phyloP scores from a whole-genome alignment of 768 basidiomycete genomes.

The Inosperma sp. region DNA sequence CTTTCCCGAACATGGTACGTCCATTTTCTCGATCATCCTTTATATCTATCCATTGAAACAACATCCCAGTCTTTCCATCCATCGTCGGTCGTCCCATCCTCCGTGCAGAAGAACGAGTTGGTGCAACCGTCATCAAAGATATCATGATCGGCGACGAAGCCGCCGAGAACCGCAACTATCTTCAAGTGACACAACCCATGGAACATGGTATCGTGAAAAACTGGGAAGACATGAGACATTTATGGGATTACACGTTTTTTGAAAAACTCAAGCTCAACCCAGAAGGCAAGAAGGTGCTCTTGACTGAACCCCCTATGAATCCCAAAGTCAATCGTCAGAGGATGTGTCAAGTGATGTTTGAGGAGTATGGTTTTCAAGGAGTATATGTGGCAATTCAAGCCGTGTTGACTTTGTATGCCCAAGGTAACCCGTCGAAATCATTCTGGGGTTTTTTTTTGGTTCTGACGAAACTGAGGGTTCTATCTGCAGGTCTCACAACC shows the following conservation, averaged over 20 bases:
- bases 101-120: conserved; percentile 93
- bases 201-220: conserved; percentile 98
- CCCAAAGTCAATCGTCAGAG: conserved; percentile 86
- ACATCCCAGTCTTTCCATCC: conserved; percentile 80
- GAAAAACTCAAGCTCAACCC: conserved; percentile 92
- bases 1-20: conserved; percentile 87
- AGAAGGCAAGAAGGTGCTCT: conserved; percentile 78
- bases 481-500: conserved; percentile 77
- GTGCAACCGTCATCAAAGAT: conserved; percentile 84
- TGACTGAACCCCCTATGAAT: conserved; percentile 99
- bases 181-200: conserved; percentile 97
- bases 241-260: conserved; percentile 98
- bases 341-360: conserved; percentile 99
- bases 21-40: neutral
- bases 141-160: conserved; percentile 99
- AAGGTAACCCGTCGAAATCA: conserved; percentile 63
- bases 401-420: conserved; percentile 95
- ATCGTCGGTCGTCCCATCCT: conserved; percentile 96
- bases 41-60: neutral
- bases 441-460: neutral
- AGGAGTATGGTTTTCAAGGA: conserved; percentile 93
- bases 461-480: conserved; percentile 1
- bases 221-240: conserved; percentile 98
- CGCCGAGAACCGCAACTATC: conserved; percentile 86
- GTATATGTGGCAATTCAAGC: conserved; percentile 99